Evolutionary conservation across 495 filamentous ascomycete genomes (phyloP).

Genomic region (Penicillium ucsense): DNA sequence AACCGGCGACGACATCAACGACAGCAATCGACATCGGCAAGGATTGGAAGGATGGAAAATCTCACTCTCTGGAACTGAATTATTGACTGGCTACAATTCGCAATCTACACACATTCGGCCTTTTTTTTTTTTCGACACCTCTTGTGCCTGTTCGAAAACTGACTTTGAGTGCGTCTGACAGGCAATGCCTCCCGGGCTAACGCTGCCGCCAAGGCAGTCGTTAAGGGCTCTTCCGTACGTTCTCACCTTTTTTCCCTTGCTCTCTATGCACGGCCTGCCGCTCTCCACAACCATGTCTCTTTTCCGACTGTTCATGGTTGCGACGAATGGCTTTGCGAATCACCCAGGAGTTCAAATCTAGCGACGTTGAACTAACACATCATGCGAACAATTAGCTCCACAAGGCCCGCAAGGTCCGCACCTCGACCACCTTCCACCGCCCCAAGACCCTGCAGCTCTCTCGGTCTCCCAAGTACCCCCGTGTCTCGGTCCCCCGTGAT

Average conservation of each 20-base stretch:
- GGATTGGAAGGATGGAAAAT: neutral
- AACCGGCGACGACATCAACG: neutral
- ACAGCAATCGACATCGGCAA: neutral
- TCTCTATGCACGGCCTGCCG: neutral
- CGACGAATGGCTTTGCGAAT: neutral
- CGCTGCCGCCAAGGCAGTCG: slow-evolving; percentile 85
- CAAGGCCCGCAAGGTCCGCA: slow-evolving; percentile 87
- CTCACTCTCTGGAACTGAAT: neutral
- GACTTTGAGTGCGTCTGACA: slow-evolving; percentile 27
- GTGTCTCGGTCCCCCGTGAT: slow-evolving; percentile 82
- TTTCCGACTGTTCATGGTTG: neutral
- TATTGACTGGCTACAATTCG: slow-evolving; percentile 3
- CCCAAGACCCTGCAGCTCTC: slow-evolving; percentile 89
- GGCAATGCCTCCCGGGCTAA: slow-evolving; percentile 67
- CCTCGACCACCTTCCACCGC: slow-evolving; percentile 92
- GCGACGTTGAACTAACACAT: neutral
- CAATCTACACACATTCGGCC: slow-evolving; percentile 3
- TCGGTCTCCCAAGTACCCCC: slow-evolving; percentile 90
- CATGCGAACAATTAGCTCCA: slow-evolving; percentile 32
- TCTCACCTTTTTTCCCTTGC: neutral
- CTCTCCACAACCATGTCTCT: neutral
- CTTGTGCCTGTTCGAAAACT: neutral
- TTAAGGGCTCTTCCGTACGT: slow-evolving; percentile 67
- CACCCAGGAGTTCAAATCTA: neutral
- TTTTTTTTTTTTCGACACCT: slow-evolving; percentile 1